Percentiles rank a stretch among this genome's conserved stretches.
Evolutionary conservation across 371 early-diverging fungal species (phyloP).

Genomic region (Rhizopus microsporus): DNA sequence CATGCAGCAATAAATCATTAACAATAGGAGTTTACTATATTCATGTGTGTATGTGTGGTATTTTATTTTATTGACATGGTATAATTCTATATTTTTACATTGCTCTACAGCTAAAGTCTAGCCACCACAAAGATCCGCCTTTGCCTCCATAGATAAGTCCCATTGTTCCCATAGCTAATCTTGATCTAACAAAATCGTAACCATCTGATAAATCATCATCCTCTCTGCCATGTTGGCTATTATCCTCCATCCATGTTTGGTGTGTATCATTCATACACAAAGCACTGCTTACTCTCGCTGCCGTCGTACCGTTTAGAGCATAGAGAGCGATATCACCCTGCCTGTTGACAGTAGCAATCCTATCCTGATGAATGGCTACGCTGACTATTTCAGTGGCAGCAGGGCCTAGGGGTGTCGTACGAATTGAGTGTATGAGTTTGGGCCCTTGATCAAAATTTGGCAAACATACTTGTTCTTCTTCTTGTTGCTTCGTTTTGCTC

Average conservation of each 20-base stretch:
- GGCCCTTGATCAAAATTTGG: conserved; percentile 30
- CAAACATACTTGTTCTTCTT: not conserved
- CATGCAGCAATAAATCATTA: too few species aligned
- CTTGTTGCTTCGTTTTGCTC: conserved; percentile 2
- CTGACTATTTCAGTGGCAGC: conserved; percentile 36
- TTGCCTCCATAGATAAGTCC: conserved; percentile 45
- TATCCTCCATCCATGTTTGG: conserved; percentile 35
- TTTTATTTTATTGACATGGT: not conserved
- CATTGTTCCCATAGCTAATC: conserved; percentile 41
- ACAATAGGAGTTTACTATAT: too few species aligned
- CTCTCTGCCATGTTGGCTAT: conserved; percentile 21
- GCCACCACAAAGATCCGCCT: conserved; percentile 44
- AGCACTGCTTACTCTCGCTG: conserved; percentile 24
- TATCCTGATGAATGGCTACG: conserved; percentile 29
- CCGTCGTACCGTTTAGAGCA: conserved; percentile 44
- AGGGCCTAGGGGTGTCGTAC: conserved; percentile 32
- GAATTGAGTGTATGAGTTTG: conserved; percentile 32
- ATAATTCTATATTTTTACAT: not conserved
- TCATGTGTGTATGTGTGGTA: too few species aligned
- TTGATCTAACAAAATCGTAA: conserved; percentile 40
- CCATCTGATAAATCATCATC: conserved; percentile 51
- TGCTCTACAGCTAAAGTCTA: conserved; percentile 42
- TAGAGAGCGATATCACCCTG: conserved; percentile 45
- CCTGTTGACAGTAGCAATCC: conserved; percentile 44
- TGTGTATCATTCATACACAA: not conserved